phyloP scores from a whole-genome alignment of 164 flowering plant genomes.

The Dillenia turbinata region DNA sequence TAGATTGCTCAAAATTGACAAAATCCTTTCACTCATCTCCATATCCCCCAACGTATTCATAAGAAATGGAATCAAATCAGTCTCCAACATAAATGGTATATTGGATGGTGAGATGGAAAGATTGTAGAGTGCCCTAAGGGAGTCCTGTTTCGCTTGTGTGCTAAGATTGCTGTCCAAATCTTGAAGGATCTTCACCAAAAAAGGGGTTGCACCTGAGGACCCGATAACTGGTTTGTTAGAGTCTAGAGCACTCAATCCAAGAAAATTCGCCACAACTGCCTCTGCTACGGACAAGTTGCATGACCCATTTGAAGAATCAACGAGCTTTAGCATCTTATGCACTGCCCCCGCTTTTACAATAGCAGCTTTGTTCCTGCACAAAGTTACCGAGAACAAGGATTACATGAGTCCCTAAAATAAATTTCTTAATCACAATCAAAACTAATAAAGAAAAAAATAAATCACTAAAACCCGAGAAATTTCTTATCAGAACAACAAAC shows the following conservation, averaged over 20 bases:
- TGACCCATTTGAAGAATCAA: conserved; percentile 31
- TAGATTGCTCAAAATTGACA: conserved; percentile 69
- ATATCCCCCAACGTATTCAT: conserved; percentile 61
- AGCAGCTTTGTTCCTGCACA: conserved; percentile 89
- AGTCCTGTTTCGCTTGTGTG: conserved; percentile 64
- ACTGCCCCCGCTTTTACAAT: conserved; percentile 92
- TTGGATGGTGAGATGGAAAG: conserved; percentile 72
- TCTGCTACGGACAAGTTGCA: conserved; percentile 42
- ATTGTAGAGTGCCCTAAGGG: conserved; percentile 77
- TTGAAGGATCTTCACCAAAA: conserved; percentile 46
- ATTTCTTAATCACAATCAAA: too few species aligned
- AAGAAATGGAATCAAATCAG: conserved; percentile 46
- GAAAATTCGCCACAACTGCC: conserved; percentile 86
- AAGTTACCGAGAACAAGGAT: not conserved
- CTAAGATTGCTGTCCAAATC: conserved; percentile 18
- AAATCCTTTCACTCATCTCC: conserved; percentile 72
- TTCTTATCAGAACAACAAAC: too few species aligned
- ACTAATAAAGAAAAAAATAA: too few species aligned
- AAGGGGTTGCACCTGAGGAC: conserved; percentile 78
- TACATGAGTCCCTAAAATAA: too few species aligned
- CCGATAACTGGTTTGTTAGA: conserved; percentile 81
- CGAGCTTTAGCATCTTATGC: conserved; percentile 78
- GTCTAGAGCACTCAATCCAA: conserved; percentile 88
- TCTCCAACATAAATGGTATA: conserved; percentile 43
- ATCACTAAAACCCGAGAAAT: too few species aligned